Base-by-base conservation (phyloP, 2,329 filamentous ascomycete species). In the Penicillium brasilianum region DNA sequence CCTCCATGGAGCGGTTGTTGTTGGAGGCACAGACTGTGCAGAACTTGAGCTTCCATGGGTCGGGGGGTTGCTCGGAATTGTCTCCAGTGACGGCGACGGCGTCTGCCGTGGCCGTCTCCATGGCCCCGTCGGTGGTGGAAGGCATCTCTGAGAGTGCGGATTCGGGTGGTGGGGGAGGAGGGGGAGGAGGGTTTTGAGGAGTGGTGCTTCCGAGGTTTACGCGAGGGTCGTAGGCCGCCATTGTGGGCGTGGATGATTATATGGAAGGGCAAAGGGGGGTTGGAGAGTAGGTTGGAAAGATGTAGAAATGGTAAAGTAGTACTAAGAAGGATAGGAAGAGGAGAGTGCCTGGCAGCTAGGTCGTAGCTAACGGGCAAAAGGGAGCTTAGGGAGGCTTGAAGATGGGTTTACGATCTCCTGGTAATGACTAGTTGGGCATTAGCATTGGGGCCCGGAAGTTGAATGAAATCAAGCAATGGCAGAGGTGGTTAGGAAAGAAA, bases 1-100 rank as follows among this genome's bases (percentile, higher is more conserved):
- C 94, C 84, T 98, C 95, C 95, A 99, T 98, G n/a, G 92, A 96
- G 87, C 95, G 88, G 74, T 99, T 99, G 78, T 99, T 93, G 72
- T 99, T 99, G 72, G 93, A 97, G 8, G 95, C 95, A 79, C 95
- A 99, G n/a, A 99, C 94, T 2, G 95, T 98, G 82, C 93, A 97
- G 79, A 98, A 97, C 74, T 91, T 96, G 64, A 99, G 85, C 79
- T 95, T 97, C 84, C 89, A 97, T 55, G 84, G 86, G n/a, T 81
- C 81, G 28, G 85, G 82, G 80, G 64, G 49, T 20, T 49, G 37
- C 5, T 55, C 70, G 22, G 55, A 52, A 18, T 65, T 57, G 44
- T 49, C n/a, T 55, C 52, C 48, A 36, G 55, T 43, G 20, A 57
- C 41, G 46, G 63, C 51, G 52, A 61, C 41, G 46, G 63, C n/a